A percentile compares a stretch with the other conserved stretches of the same genome.
These are phyloP conservation scores for Colletotrichum trifolii DNA, from an alignment of 2,329 filamentous ascomycete species.

Conservation along the genomic window DNA sequence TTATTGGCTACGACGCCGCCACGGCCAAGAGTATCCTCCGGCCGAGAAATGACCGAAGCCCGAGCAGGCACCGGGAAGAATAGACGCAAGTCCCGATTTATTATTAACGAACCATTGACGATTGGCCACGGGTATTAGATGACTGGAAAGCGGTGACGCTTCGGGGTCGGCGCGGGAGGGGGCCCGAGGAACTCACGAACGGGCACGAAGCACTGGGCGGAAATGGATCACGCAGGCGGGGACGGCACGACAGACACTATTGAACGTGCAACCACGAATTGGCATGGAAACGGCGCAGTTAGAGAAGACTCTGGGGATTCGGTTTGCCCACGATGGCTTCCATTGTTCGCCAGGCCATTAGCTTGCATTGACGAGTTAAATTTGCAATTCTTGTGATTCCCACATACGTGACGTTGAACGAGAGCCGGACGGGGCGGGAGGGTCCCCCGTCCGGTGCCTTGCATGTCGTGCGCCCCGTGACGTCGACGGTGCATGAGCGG, in stretches of 20 bases:
- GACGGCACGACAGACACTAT: conserved; percentile 23
- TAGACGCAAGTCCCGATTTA: not conserved
- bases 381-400: no score
- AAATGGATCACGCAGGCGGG: conserved; percentile 29
- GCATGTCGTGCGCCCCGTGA: not conserved
- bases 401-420: no score
- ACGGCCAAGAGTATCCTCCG: conserved; percentile 34
- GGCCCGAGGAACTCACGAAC: conserved; percentile 16
- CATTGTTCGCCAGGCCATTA: no score
- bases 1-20: conserved; percentile 37
- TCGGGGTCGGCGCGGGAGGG: conserved; percentile 2
- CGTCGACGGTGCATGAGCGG: conserved; percentile 2
- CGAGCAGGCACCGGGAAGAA: conserved; percentile 18
- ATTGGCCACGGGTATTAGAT: conserved; percentile 11
- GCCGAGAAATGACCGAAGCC: conserved; percentile 28
- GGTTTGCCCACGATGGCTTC: conserved; percentile 5
- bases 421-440: no score
- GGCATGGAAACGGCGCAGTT: conserved; percentile 34
- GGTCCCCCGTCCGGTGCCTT: not conserved
- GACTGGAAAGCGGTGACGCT: conserved; percentile 2
- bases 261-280: conserved; percentile 33
- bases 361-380: no score
- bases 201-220: conserved; percentile 15
- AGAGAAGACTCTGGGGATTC: conserved; percentile 16
- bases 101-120: conserved; percentile 1